phyloP scores from a whole-genome alignment of 805 yeast species.

The Suhomyces sp. region DNA sequence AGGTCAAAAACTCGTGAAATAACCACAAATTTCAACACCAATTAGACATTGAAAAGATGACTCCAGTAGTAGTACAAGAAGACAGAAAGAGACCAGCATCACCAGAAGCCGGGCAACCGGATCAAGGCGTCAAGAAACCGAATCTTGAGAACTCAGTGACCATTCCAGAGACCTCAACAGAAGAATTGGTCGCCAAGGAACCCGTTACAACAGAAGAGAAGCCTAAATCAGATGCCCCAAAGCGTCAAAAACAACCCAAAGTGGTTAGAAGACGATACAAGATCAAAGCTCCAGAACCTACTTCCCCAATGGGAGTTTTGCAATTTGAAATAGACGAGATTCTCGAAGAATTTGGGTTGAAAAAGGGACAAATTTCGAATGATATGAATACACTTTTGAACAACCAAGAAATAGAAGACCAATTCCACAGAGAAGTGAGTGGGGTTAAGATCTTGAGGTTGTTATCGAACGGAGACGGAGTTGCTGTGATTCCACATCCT shows the following conservation, averaged over 20 bases:
- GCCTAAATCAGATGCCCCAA: no score
- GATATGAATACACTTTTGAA: conserved; percentile 68
- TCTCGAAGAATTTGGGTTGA: conserved; percentile 41
- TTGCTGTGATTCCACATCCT: conserved; percentile 69
- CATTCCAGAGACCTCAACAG: neutral
- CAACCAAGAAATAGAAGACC: conserved; percentile 45
- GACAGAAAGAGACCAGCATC: conserved; percentile 5
- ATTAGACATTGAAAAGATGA: no score
- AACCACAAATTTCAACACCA: no score
- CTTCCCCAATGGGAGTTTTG: conserved; percentile 79
- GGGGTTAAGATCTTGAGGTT: conserved; percentile 58
- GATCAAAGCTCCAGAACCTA: conserved; percentile 65
- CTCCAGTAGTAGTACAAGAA: conserved; percentile 5
- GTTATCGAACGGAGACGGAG: conserved; percentile 85
- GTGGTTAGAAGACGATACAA: conserved; percentile 51
- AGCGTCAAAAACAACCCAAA: conserved; percentile 13
- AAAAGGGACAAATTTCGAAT: conserved; percentile 52
- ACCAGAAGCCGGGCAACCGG: conserved; percentile 3
- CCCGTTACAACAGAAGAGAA: no score
- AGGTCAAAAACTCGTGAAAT: no score
- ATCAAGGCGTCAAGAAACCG: conserved; percentile 5
- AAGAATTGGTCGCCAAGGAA: neutral
- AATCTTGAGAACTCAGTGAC: neutral
- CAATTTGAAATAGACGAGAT: conserved; percentile 69
- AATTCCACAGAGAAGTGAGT: conserved; percentile 58